Evolutionary conservation across 139 green algal genomes (phyloP), one percentile per base, ranked within the genome.

Genomic region (Yamagishiella unicocca): DNA sequence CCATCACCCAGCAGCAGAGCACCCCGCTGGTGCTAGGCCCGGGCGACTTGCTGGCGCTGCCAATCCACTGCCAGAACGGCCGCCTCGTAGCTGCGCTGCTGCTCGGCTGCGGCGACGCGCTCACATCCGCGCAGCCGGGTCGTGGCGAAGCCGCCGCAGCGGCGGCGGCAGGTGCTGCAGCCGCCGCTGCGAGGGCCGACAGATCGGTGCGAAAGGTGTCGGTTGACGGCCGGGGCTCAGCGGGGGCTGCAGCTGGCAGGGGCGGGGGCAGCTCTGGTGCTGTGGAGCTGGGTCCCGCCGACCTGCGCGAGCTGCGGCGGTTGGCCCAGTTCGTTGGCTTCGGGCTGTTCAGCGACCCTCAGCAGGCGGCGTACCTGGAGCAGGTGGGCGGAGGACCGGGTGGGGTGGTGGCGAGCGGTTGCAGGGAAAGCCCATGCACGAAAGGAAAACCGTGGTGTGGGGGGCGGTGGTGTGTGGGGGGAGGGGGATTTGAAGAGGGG

Each of bases 301-400:
- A 84, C 8, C 25, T 84, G 25, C 12, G 46, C 17, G 79, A 85
- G 79, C 61, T 85, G 12, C 61, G 61, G 35, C 79, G 79, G 4
- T 31, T 85, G 79, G 79, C 61, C 0, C 79, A 85, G 79, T 46
- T 75, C 0, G 24, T 84, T 35, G 77, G 77, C 24, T 84, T 75
- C 12, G 79, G 61, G 31, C 79, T 85, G 42, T 45, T 75, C 40
- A 45, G 35, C 14, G 79, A 85, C 62, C 61, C 79, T 12, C n/a
- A 45, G 61, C 61, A 75, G 61, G 62, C 40, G 40, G 61, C 40
- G 4, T 73, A 58, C 55, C 55, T 73, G 53, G 55, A 84, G 54
- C 55, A 61, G 77, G 55, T 84, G 54, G 42, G 72, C n/a, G 27
- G 27, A 29, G 38, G 70, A 31, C 3, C n/a, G n/a, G n/a, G n/a